These are phyloP conservation scores for Sungouiella thailandica DNA, from an alignment of 805 yeast genomes.

Conservation along the genomic window DNA sequence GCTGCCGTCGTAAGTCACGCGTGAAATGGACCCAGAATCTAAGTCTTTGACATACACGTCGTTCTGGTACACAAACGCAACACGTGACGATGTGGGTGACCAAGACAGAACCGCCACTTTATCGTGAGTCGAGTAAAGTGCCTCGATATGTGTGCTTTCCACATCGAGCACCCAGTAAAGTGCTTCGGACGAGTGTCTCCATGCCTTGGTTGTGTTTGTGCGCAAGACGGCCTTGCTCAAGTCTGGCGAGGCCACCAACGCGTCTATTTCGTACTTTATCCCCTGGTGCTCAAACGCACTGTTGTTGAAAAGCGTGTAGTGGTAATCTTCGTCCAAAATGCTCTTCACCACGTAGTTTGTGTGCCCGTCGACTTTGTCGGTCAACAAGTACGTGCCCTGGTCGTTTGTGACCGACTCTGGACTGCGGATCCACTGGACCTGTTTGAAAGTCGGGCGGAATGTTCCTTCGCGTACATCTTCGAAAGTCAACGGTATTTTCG, in stretches of 20 bases:
- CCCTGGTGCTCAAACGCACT: constrained; percentile 38
- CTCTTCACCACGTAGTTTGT: constrained; percentile 54
- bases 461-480: constrained; percentile 45
- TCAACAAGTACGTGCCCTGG: constrained; percentile 59
- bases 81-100: constrained; percentile 64
- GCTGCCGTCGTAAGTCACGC: constrained; percentile 68
- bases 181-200: constrained; percentile 16
- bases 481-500: constrained; percentile 24
- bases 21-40: constrained; percentile 25
- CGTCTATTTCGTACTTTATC: constrained; percentile 42
- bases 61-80: constrained; percentile 66
- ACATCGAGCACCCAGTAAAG: constrained; percentile 17
- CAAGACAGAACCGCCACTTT: constrained; percentile 44
- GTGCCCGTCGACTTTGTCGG: constrained; percentile 33
- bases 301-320: constrained; percentile 46
- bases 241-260: constrained; percentile 63
- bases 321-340: constrained; percentile 40
- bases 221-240: constrained; percentile 52
- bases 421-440: constrained; percentile 66
- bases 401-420: constrained; percentile 48
- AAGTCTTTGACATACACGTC: constrained; percentile 57
- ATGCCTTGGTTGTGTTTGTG: constrained; percentile 54
- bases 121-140: constrained; percentile 8
- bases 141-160: constrained; percentile 8
- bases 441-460: constrained; percentile 47